Conservation (phyloP, 345 rosid genomes). For the Capsella bursapastoris region DNA sequence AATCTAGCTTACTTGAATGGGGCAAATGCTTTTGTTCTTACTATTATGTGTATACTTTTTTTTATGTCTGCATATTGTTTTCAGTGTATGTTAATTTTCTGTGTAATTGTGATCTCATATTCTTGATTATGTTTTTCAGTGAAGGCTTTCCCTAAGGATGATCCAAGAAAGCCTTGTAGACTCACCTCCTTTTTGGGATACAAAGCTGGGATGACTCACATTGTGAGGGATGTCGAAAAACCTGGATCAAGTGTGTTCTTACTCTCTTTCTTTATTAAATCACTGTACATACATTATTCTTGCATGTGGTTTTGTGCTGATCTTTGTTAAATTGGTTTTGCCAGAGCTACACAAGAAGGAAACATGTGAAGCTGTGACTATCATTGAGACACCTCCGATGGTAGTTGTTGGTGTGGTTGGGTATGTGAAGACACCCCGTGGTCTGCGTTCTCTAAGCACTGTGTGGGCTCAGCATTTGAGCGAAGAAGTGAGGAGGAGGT, state of each 20-base stretch:
- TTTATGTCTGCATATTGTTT: neutral
- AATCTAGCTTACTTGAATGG: neutral
- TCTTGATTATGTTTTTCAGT: conserved; percentile 49
- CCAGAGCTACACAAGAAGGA: conserved; percentile 95
- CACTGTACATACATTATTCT: neutral
- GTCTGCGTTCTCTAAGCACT: conserved; percentile 75
- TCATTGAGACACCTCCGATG: conserved; percentile 91
- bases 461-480: conserved; percentile 94
- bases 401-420: conserved; percentile 93
- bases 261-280: neutral
- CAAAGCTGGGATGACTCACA: conserved; percentile 98
- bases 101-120: neutral
- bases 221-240: conserved; percentile 92
- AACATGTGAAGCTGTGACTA: conserved; percentile 87
- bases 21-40: too few species aligned
- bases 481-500: conserved; percentile 85
- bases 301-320: neutral
- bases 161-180: conserved; percentile 72
- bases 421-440: conserved; percentile 79
- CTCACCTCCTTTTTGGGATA: conserved; percentile 86
- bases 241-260: conserved; percentile 80
- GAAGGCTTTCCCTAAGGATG: conserved; percentile 93
- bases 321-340: neutral
- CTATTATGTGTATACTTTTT: neutral
- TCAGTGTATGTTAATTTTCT: neutral